Evolutionary conservation across 805 yeast genomes (phyloP).

Genomic region (Torulaspora microellipsoides): DNA sequence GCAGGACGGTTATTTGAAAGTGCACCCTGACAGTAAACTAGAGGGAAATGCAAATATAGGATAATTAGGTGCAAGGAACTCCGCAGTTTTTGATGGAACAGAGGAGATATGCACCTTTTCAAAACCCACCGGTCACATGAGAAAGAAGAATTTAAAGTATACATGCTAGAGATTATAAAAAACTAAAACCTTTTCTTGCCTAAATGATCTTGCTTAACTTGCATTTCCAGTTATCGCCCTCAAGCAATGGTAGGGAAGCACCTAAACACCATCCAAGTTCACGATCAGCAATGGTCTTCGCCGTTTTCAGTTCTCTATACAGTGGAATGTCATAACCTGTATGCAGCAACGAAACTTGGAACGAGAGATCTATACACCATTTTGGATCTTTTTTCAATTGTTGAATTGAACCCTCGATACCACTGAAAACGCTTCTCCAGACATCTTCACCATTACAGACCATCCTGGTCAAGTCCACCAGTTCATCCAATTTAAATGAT

Average conservation of each 20-base stretch:
- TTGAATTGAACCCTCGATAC: conserved; percentile 62
- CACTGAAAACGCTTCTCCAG: conserved; percentile 64
- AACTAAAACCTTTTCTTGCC: background rate
- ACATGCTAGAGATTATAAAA: no score
- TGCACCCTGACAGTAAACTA: no score
- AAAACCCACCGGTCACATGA: no score
- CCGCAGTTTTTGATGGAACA: no score
- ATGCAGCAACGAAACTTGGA: conserved; percentile 84
- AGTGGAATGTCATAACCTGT: conserved; percentile 96
- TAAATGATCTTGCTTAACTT: conserved; percentile 14
- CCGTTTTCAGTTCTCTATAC: conserved; percentile 84
- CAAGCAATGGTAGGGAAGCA: conserved; percentile 88
- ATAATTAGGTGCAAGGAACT: no score
- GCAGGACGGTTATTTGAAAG: no score
- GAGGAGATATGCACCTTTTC: no score
- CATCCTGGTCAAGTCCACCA: conserved; percentile 70
- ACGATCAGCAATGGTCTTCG: conserved; percentile 79
- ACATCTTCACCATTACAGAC: conserved; percentile 81
- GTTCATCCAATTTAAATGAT: conserved; percentile 79
- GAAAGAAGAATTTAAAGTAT: no score
- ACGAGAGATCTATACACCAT: conserved; percentile 91
- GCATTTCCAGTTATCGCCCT: conserved; percentile 70
- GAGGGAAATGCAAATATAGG: no score
- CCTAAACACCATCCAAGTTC: conserved; percentile 99
- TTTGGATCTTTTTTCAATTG: conserved; percentile 75